Conservation (phyloP, 2,329 filamentous ascomycete genomes). For the Cryphonectria parasitica region DNA sequence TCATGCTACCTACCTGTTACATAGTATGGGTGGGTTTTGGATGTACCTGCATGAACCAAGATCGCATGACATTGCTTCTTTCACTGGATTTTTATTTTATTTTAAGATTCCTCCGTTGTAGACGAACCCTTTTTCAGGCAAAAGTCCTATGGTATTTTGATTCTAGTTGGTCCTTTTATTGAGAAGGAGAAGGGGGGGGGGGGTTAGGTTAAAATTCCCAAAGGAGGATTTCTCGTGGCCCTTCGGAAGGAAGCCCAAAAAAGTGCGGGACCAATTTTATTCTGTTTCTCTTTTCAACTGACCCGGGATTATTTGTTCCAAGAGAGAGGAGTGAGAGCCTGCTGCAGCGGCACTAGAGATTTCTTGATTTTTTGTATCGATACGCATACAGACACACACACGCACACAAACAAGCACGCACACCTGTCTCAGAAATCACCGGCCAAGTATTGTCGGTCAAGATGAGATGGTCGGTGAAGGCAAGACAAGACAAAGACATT, state of each 20-base stretch:
- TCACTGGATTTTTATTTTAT: not conserved
- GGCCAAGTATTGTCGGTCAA: not conserved
- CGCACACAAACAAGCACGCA: not conserved
- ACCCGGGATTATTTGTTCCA: not conserved
- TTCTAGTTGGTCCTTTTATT: no score
- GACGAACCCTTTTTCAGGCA: not conserved
- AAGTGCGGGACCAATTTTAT: no score
- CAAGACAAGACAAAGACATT: not conserved
- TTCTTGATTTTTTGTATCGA: not conserved
- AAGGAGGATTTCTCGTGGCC: not conserved
- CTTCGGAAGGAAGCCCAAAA: not conserved
- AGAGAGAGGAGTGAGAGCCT: not conserved
- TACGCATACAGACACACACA: not conserved
- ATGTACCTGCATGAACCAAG: no score
- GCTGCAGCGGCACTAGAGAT: no score
- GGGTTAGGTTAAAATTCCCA: not conserved
- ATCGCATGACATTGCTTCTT: not conserved
- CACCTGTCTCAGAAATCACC: not conserved
- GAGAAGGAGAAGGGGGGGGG: no score
- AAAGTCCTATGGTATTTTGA: no score
- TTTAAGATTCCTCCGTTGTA: not conserved
- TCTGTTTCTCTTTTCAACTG: no score
- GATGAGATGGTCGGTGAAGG: slow-evolving; percentile 1
- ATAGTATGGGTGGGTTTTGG: not conserved
- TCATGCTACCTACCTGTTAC: not conserved